Conservation (phyloP, 768 basidiomycete genomes). For the Suillus ampliporus region DNA sequence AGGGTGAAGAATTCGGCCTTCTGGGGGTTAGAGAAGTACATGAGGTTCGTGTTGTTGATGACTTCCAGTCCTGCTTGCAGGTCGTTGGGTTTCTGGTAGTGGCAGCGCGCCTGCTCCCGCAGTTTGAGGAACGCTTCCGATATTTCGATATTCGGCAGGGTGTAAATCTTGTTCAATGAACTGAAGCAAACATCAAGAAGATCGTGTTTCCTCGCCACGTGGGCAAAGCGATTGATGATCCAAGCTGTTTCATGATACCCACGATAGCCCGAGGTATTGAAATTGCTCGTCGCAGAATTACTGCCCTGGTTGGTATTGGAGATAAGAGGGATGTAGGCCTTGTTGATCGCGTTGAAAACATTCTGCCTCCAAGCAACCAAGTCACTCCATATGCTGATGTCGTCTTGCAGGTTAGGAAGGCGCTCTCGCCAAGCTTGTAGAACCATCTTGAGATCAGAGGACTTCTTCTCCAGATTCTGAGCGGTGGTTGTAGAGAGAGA, state of each 20-base stretch:
- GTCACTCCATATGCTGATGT: slow-evolving; percentile 98
- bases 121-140: slow-evolving; percentile 99
- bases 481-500: slow-evolving; percentile 86
- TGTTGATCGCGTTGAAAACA: slow-evolving; percentile 96
- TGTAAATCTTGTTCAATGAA: slow-evolving; percentile 96
- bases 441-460: slow-evolving; percentile 93
- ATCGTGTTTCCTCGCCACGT: slow-evolving; percentile 97
- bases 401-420: slow-evolving; percentile 93
- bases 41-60: slow-evolving; percentile 98
- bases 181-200: slow-evolving; percentile 95
- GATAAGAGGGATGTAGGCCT: slow-evolving; percentile 93
- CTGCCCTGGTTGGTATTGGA: slow-evolving; percentile 56
- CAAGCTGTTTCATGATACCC: slow-evolving; percentile 99
- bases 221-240: slow-evolving; percentile 99
- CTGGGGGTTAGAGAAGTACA: slow-evolving; percentile 93
- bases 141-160: slow-evolving; percentile 98
- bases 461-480: slow-evolving; percentile 91
- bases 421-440: slow-evolving; percentile 97
- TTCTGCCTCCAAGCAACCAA: slow-evolving; percentile 99
- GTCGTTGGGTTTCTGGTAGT: slow-evolving; percentile 94
- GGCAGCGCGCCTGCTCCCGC: slow-evolving; percentile 96
- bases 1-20: slow-evolving; percentile 99
- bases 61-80: slow-evolving; percentile 94
- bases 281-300: slow-evolving; percentile 56
- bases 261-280: slow-evolving; percentile 89